Conservation (phyloP, 2,329 filamentous ascomycete species). For the Acarospora socialis region DNA sequence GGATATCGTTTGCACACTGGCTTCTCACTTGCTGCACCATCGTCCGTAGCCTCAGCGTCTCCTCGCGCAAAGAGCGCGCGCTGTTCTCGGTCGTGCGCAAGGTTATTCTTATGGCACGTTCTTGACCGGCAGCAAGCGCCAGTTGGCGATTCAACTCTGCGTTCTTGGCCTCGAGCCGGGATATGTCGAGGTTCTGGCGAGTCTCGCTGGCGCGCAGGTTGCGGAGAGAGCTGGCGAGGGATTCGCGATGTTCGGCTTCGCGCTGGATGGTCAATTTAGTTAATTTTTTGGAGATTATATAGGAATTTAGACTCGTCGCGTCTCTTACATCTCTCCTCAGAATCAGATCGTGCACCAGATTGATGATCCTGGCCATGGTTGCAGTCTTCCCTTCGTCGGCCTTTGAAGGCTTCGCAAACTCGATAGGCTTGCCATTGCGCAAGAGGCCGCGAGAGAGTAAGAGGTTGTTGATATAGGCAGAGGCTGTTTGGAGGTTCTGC, state of each 20-base stretch:
- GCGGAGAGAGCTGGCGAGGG: constrained; percentile 7
- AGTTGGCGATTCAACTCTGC: constrained; percentile 43
- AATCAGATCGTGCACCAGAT: constrained; percentile 86
- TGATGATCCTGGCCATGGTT: constrained; percentile 77
- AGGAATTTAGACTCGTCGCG: neutral
- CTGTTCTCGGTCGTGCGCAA: constrained; percentile 60
- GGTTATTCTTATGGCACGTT: constrained; percentile 54
- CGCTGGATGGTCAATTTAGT: constrained; percentile 11
- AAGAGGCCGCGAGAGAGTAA: constrained; percentile 49
- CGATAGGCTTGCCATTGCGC: constrained; percentile 45
- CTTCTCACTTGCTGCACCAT: constrained; percentile 70
- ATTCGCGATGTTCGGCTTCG: constrained; percentile 11
- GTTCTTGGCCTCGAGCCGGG: constrained; percentile 39
- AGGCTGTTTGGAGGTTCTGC: constrained; percentile 44
- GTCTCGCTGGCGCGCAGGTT: constrained; percentile 9
- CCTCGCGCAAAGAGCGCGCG: constrained; percentile 66
- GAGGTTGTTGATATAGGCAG: constrained; percentile 51
- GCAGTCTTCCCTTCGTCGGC: constrained; percentile 45
- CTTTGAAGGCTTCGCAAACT: constrained; percentile 62
- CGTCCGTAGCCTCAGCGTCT: constrained; percentile 63
- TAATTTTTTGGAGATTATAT: constrained; percentile 3
- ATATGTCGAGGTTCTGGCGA: constrained; percentile 9
- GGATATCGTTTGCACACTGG: constrained; percentile 78
- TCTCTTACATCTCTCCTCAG: constrained; percentile 67
- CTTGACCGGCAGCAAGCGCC: constrained; percentile 51